Evolutionary conservation across 2,329 filamentous ascomycete genomes (phyloP).

Genomic region (Tetracladium maxilliforme): DNA sequence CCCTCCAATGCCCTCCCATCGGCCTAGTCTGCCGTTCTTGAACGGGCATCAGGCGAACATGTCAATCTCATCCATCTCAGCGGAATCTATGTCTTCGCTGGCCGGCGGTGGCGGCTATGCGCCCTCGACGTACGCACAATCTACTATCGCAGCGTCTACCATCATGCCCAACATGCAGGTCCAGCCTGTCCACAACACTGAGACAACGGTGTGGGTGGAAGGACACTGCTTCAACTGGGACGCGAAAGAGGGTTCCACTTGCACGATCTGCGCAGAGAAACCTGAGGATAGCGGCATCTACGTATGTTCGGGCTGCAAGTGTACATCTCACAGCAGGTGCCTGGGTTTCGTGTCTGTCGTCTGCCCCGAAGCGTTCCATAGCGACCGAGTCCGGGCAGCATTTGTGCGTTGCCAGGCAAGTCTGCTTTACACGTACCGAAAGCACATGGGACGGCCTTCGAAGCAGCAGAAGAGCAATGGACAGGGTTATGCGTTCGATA

Average conservation of each 20-base stretch:
- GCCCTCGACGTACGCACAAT: slow-evolving; percentile 72
- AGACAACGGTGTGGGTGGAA: slow-evolving; percentile 71
- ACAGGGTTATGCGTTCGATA: slow-evolving; percentile 48
- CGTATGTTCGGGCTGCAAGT: slow-evolving; percentile 51
- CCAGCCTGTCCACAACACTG: slow-evolving; percentile 64
- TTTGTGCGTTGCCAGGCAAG: slow-evolving; percentile 54
- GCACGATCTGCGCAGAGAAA: slow-evolving; percentile 64
- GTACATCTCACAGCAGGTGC: slow-evolving; percentile 41
- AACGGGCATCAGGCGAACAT: slow-evolving; percentile 45
- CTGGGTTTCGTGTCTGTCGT: slow-evolving; percentile 48
- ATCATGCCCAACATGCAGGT: slow-evolving; percentile 77
- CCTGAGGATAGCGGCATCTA: slow-evolving; percentile 61
- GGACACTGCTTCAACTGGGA: slow-evolving; percentile 66
- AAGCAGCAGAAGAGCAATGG: slow-evolving; percentile 45
- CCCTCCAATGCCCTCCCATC: slow-evolving; percentile 46
- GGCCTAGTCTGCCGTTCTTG: slow-evolving; percentile 62
- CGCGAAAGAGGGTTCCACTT: slow-evolving; percentile 44
- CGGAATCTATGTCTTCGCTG: slow-evolving; percentile 57
- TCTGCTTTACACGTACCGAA: slow-evolving; percentile 50
- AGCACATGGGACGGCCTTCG: slow-evolving; percentile 41
- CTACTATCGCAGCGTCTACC: slow-evolving; percentile 72
- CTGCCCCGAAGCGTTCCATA: slow-evolving; percentile 45
- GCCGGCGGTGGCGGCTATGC: slow-evolving; percentile 46
- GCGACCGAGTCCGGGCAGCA: slow-evolving; percentile 45
- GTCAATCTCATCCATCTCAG: slow-evolving; percentile 43